Evolutionary conservation across 495 filamentous ascomycete species (phyloP).

Genomic region (Bathelium albidoporum): DNA sequence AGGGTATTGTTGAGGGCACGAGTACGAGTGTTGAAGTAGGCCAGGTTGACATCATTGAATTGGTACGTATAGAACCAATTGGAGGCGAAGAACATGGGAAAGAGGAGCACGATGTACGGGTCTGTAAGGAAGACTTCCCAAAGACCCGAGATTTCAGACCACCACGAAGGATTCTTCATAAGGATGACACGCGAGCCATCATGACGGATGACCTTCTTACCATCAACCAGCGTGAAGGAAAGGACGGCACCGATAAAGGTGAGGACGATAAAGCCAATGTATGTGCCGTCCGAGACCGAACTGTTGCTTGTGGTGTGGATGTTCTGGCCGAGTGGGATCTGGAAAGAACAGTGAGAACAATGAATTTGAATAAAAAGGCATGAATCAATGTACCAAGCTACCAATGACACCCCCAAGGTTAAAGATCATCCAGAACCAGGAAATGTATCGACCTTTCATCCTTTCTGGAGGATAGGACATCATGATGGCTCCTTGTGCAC

Average conservation of each 20-base stretch:
- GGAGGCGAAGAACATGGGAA: slow-evolving; percentile 42
- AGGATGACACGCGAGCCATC: slow-evolving; percentile 76
- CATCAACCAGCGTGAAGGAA: slow-evolving; percentile 63
- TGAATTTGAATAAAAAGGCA: not conserved
- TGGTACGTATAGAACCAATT: slow-evolving; percentile 43
- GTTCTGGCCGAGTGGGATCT: slow-evolving; percentile 74
- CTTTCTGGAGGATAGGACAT: slow-evolving; percentile 80
- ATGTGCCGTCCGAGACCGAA: slow-evolving; percentile 72
- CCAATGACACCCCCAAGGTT: slow-evolving; percentile 90
- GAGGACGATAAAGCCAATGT: slow-evolving; percentile 81
- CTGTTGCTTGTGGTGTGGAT: slow-evolving; percentile 49
- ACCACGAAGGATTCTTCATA: slow-evolving; percentile 70
- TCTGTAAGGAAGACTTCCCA: slow-evolving; percentile 61
- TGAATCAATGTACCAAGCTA: slow-evolving; percentile 48
- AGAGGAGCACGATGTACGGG: slow-evolving; percentile 72
- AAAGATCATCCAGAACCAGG: slow-evolving; percentile 91
- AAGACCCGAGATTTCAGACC: slow-evolving; percentile 65
- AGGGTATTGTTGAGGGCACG: slow-evolving; percentile 72
- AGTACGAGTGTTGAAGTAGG: slow-evolving; percentile 73
- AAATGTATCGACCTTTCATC: slow-evolving; percentile 80
- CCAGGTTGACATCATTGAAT: slow-evolving; percentile 49
- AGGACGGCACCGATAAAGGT: slow-evolving; percentile 68
- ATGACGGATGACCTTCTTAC: slow-evolving; percentile 62
- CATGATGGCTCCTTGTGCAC: slow-evolving; percentile 90
- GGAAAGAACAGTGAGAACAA: not conserved